These are phyloP conservation scores for Candida cerambycidarum DNA, from an alignment of 805 yeast species.

Conservation along the genomic window DNA sequence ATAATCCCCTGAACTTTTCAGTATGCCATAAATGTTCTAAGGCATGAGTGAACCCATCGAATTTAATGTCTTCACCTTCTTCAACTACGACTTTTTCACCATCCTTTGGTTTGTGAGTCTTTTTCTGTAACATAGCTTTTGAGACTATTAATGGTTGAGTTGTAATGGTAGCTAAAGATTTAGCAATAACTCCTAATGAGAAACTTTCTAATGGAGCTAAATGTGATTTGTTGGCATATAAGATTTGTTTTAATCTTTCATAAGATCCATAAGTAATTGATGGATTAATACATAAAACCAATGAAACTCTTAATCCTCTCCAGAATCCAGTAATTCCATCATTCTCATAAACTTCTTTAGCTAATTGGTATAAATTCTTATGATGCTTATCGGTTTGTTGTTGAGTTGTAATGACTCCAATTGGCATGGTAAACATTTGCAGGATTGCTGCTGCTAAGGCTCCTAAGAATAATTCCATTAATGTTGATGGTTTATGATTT, in stretches of 20 bases:
- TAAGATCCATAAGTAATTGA: slow-evolving; percentile 83
- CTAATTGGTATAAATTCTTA: slow-evolving; percentile 30
- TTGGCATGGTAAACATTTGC: slow-evolving; percentile 79
- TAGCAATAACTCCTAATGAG: slow-evolving; percentile 74
- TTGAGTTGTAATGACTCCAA: slow-evolving; percentile 65
- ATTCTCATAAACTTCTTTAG: slow-evolving; percentile 51
- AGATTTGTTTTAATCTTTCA: slow-evolving; percentile 59
- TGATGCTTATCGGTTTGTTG: slow-evolving; percentile 53
- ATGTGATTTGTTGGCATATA: slow-evolving; percentile 43
- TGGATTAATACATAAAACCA: slow-evolving; percentile 78
- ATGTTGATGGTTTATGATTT: slow-evolving; percentile 48
- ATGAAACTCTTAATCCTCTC: slow-evolving; percentile 79
- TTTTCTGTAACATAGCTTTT: slow-evolving; percentile 74
- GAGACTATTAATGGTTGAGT: slow-evolving; percentile 87
- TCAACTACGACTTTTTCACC: slow-evolving; percentile 17
- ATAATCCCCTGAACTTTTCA: slow-evolving; percentile 67
- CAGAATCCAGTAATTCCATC: slow-evolving; percentile 75
- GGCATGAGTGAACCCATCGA: slow-evolving; percentile 63
- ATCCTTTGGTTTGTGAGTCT: slow-evolving; percentile 20
- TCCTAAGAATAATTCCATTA: slow-evolving; percentile 70
- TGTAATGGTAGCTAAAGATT: slow-evolving; percentile 72
- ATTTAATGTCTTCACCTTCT: slow-evolving; percentile 37
- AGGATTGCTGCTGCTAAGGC: slow-evolving; percentile 82
- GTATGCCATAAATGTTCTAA: slow-evolving; percentile 55
- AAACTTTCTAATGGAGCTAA: slow-evolving; percentile 67